A percentile compares a stretch with the other conserved stretches of the same genome.
These are phyloP conservation scores for Coemansia sp. DNA, from an alignment of 192 early-diverging fungal genomes.

Conservation along the genomic window DNA sequence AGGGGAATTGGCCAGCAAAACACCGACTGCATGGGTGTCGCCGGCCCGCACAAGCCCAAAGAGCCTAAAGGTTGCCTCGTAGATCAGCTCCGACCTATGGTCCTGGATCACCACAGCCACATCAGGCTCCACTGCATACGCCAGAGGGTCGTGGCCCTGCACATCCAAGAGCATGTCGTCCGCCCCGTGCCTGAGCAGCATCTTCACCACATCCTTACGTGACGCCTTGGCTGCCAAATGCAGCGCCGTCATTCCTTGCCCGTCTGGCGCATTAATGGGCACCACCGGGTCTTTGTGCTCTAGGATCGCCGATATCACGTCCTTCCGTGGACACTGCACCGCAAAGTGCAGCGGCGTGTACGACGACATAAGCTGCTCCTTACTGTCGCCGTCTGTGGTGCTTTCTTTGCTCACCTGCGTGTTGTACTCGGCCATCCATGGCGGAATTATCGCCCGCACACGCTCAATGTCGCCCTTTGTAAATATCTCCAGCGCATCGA, in stretches of 20 bases:
- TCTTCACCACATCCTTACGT: slow-evolving; percentile 64
- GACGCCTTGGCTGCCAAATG: slow-evolving; percentile 72
- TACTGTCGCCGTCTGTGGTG: not conserved
- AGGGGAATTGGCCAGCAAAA: slow-evolving; percentile 57
- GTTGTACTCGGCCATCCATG: slow-evolving; percentile 47
- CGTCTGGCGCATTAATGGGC: slow-evolving; percentile 58
- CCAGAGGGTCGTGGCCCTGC: slow-evolving; percentile 63
- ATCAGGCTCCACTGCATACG: slow-evolving; percentile 40
- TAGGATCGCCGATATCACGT: slow-evolving; percentile 58
- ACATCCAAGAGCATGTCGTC: slow-evolving; percentile 66
- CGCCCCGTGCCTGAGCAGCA: slow-evolving; percentile 65
- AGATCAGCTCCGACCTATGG: slow-evolving; percentile 59
- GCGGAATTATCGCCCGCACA: slow-evolving; percentile 29
- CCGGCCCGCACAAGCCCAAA: slow-evolving; percentile 53
- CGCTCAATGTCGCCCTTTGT: slow-evolving; percentile 36
- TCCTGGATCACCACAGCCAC: slow-evolving; percentile 59
- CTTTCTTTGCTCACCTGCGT: not conserved
- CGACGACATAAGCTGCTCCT: slow-evolving; percentile 27
- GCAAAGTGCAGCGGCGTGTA: slow-evolving; percentile 60
- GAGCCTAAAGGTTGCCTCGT: slow-evolving; percentile 51
- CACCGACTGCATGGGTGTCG: slow-evolving; percentile 38
- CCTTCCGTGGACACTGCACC: slow-evolving; percentile 64
- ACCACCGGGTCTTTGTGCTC: slow-evolving; percentile 48
- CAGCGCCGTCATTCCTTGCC: slow-evolving; percentile 69
- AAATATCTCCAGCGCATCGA: slow-evolving; percentile 53